phyloP scores from a whole-genome alignment of 306 rosid genomes.

The Glycine latifolia region DNA sequence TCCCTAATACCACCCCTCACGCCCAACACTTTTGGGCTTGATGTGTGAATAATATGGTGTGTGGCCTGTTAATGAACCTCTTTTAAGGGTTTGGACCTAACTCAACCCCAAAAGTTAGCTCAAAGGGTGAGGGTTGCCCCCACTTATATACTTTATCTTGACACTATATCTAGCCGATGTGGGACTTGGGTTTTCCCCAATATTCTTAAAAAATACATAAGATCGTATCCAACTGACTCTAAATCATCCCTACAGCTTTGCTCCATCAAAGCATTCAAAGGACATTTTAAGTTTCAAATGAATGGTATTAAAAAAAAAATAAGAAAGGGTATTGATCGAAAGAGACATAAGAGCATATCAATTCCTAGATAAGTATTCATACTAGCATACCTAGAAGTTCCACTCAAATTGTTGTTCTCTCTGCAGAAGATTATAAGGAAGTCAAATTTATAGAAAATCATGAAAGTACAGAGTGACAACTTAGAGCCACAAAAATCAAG shows the following conservation, averaged over 20 bases:
- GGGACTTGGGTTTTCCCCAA: too few species aligned
- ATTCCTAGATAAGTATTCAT: slow-evolving; percentile 99
- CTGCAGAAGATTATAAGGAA: slow-evolving; percentile 61
- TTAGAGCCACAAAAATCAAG: slow-evolving; percentile 21
- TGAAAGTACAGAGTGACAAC: slow-evolving; percentile 13
- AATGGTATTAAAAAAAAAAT: slow-evolving; percentile 11
- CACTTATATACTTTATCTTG: too few species aligned
- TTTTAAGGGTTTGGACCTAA: too few species aligned
- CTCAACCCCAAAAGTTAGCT: too few species aligned
- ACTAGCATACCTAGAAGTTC: slow-evolving; percentile 99
- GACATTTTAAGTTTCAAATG: slow-evolving; percentile 41
- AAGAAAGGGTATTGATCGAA: slow-evolving; percentile 15
- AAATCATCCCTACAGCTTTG: slow-evolving; percentile 98
- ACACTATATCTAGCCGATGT: too few species aligned
- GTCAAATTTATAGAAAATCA: slow-evolving; percentile 39
- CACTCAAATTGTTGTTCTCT: slow-evolving; percentile 96
- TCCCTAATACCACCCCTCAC: too few species aligned
- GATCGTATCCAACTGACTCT: slow-evolving; percentile 97
- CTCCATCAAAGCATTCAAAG: slow-evolving; percentile 58
- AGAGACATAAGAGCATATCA: slow-evolving; percentile 54
- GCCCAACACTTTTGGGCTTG: too few species aligned
- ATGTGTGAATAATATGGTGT: too few species aligned
- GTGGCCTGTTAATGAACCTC: too few species aligned
- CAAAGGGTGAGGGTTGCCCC: too few species aligned
- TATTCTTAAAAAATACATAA: slow-evolving; percentile 90